Base-by-base conservation (phyloP, 2,329 filamentous ascomycete species). In the Alternaria atra region DNA sequence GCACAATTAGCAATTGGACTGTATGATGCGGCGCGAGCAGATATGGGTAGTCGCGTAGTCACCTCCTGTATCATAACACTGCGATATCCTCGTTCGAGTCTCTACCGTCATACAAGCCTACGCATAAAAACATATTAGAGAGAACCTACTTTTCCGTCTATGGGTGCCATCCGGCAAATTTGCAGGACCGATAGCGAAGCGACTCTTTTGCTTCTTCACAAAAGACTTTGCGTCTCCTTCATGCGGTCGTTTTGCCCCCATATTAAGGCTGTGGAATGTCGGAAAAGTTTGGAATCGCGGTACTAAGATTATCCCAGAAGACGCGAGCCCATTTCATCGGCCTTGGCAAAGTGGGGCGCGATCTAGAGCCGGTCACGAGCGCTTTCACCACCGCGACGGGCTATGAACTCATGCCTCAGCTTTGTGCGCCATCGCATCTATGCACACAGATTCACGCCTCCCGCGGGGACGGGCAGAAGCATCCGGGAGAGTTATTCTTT, bases 151-250 rank as follows among this genome's bases (percentile, higher is more conserved):
- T 83, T 97, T 97, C 71, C 94, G 89, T 73, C 88, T 88, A 86
- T 95, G 92, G 23, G 90, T 90, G 56, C 94, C 94, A 77, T 97
- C 94, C 40, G 94, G 94, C 27, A 98, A 84, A 77, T 97, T 97
- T 37, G 91, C 91, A 30, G 94, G 94, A 0, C 94, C 94, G 58
- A 97, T 91, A 40, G 87, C 87, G 82, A 98, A 97, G 52, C 92
- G 93, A 69, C 91, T 90, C 66, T 82, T 86, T 64, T 75, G 72
- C 65, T 85, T 86, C 73, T 86, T 85, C 9, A 58, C 59, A 13
- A 64, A 51, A 32, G 52, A 62, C 54, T 53, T 60, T 43, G 67
- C 82, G 37, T 78, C 73, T 61, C 81, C 79, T 53, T 88, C 85
- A 30, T 79, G 81, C n/a, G 84, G 73, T 63, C 87, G 80, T 77